Evolutionary conservation across 805 yeast genomes (phyloP).

Genomic region (Komagataella pseudopastoris): DNA sequence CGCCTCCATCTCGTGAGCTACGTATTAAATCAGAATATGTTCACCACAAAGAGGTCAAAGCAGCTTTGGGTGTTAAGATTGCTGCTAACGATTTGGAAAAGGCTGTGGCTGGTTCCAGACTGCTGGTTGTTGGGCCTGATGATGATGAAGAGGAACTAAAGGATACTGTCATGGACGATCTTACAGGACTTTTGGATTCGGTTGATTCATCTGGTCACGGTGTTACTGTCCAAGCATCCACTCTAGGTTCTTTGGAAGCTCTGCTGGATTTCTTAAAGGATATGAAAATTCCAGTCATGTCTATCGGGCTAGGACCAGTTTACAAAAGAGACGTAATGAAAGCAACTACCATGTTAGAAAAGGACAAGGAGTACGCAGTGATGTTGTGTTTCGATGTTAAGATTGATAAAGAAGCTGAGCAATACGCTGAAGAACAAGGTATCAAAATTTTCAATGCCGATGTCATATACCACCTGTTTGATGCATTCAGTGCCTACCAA

Average conservation of each 20-base stretch:
- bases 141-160: constrained; percentile 95
- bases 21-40: constrained; percentile 94
- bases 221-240: constrained; percentile 97
- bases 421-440: constrained; percentile 88
- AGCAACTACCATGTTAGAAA: constrained; percentile 92
- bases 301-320: constrained; percentile 96
- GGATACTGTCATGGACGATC: constrained; percentile 98
- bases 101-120: constrained; percentile 97
- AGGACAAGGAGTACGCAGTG: constrained; percentile 90
- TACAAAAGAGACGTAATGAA: constrained; percentile 97
- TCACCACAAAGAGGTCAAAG: constrained; percentile 96
- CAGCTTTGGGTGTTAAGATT: constrained; percentile 97
- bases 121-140: constrained; percentile 88
- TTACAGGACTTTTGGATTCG: constrained; percentile 86
- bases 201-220: constrained; percentile 94
- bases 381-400: constrained; percentile 98
- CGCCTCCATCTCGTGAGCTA: constrained; percentile 93
- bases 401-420: constrained; percentile 96
- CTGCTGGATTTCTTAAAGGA: constrained; percentile 91
- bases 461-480: constrained; percentile 92
- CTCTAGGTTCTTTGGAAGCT: constrained; percentile 97
- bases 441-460: constrained; percentile 91
- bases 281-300: constrained; percentile 98
- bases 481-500: constrained; percentile 88
- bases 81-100: constrained; percentile 96